phyloP scores from a whole-genome alignment of 225 moss, liverwort and hornwort species.

The Polytrichum commune region DNA sequence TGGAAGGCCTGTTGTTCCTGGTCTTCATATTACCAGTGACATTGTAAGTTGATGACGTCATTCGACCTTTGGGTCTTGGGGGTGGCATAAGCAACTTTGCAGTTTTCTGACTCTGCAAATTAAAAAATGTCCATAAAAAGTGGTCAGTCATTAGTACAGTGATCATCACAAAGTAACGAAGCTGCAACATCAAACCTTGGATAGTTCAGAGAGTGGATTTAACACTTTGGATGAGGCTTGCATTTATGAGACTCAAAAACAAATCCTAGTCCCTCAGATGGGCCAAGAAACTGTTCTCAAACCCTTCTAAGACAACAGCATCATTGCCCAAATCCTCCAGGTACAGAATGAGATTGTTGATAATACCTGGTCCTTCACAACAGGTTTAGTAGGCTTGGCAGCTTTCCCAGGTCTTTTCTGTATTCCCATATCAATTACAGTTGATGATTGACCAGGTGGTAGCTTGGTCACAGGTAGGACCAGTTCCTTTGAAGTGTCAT shows the following conservation, averaged over 20 bases:
- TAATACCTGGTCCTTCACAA: conserved; percentile 42
- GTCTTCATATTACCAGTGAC: conserved; percentile 25
- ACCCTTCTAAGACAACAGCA: too few species aligned
- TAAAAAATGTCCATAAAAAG: neutral
- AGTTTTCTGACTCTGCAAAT: conserved; percentile 58
- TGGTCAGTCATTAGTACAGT: too few species aligned
- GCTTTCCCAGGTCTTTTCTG: conserved; percentile 35
- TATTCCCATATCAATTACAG: conserved; percentile 12
- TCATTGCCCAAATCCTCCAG: too few species aligned
- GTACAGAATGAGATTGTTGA: too few species aligned
- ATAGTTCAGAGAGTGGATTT: too few species aligned
- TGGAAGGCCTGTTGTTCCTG: conserved; percentile 27
- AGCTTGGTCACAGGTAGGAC: conserved; percentile 34
- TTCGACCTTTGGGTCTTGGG: conserved; percentile 26
- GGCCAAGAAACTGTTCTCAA: neutral
- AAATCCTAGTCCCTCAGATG: too few species aligned
- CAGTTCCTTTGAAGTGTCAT: conserved; percentile 56
- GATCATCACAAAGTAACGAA: too few species aligned
- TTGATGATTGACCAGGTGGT: conserved; percentile 22
- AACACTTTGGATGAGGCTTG: too few species aligned
- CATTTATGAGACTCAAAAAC: too few species aligned
- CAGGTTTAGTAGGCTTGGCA: conserved; percentile 26
- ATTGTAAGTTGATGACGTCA: conserved; percentile 28
- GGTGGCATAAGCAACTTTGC: conserved; percentile 73
- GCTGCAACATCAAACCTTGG: too few species aligned